Percentiles rank a stretch among this genome's conserved stretches.
phyloP scores from a whole-genome alignment of 2,329 filamentous ascomycete species.

The Chaetomium strumarium region DNA sequence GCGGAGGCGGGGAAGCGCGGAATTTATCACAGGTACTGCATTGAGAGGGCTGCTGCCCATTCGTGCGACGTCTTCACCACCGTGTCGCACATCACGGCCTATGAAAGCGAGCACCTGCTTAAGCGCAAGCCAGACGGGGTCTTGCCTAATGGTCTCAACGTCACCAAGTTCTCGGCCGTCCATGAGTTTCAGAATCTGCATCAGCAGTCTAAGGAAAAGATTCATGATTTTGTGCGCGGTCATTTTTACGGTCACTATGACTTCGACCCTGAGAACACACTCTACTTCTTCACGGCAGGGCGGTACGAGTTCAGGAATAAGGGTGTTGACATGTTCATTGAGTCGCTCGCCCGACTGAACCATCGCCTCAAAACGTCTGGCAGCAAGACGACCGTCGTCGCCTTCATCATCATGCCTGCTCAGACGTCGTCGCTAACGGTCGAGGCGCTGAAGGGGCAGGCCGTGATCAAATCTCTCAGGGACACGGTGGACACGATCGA shows the following conservation, averaged over 20 bases:
- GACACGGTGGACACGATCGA: slow-evolving; percentile 93
- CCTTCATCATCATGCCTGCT: slow-evolving; percentile 98
- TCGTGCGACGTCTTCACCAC: slow-evolving; percentile 96
- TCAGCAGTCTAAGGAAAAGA: slow-evolving; percentile 94
- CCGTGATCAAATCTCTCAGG: slow-evolving; percentile 90
- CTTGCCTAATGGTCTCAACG: slow-evolving; percentile 91
- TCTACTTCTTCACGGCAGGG: slow-evolving; percentile 96
- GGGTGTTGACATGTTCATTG: slow-evolving; percentile 99
- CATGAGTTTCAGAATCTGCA: slow-evolving; percentile 99
- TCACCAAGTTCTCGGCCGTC: slow-evolving; percentile 96
- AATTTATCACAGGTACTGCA: slow-evolving; percentile 98
- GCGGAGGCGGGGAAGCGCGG: slow-evolving; percentile 94
- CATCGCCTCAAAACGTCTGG: slow-evolving; percentile 80
- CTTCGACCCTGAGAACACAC: slow-evolving; percentile 91
- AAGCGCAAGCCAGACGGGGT: slow-evolving; percentile 98
- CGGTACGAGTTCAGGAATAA: slow-evolving; percentile 98
- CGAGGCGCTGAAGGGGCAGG: slow-evolving; percentile 92
- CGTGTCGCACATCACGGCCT: slow-evolving; percentile 96
- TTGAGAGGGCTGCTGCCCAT: slow-evolving; percentile 89
- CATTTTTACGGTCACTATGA: slow-evolving; percentile 99
- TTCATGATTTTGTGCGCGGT: slow-evolving; percentile 94
- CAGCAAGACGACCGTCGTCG: slow-evolving; percentile 90
- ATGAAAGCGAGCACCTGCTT: slow-evolving; percentile 93
- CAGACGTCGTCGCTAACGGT: slow-evolving; percentile 93
- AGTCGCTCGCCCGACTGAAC: slow-evolving; percentile 89